These are phyloP conservation scores for Verticillium isaacii DNA, from an alignment of 2,329 filamentous ascomycete species.

Conservation along the genomic window DNA sequence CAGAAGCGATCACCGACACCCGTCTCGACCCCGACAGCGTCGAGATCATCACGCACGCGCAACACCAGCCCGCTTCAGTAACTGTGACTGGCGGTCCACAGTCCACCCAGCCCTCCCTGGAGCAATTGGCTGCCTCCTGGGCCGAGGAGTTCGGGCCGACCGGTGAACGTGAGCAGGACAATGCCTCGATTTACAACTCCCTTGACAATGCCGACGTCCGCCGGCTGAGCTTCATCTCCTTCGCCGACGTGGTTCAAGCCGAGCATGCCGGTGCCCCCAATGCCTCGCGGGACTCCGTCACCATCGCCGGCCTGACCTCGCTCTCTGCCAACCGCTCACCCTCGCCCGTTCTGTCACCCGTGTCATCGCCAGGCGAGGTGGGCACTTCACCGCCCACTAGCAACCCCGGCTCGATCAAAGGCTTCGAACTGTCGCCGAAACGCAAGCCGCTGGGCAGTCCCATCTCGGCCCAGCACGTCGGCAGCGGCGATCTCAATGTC, in stretches of 20 bases:
- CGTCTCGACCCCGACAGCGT: slow-evolving; percentile 82
- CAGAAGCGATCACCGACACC: slow-evolving; percentile 83
- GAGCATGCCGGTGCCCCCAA: slow-evolving; percentile 36
- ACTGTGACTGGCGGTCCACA: slow-evolving; percentile 51
- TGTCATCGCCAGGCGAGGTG: slow-evolving; percentile 59
- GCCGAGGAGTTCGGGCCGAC: slow-evolving; percentile 54
- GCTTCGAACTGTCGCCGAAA: slow-evolving; percentile 64
- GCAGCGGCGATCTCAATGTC: slow-evolving; percentile 71
- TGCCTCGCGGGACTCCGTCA: slow-evolving; percentile 63
- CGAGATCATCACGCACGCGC: slow-evolving; percentile 84
- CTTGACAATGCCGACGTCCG: slow-evolving; percentile 75
- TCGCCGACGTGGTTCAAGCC: slow-evolving; percentile 87
- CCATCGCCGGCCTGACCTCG: slow-evolving; percentile 63
- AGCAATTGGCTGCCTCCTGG: slow-evolving; percentile 44
- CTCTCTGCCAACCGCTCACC: slow-evolving; percentile 64
- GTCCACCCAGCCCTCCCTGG: slow-evolving; percentile 31
- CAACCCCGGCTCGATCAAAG: slow-evolving; percentile 69
- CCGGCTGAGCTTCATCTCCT: slow-evolving; percentile 90
- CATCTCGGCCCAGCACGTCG: slow-evolving; percentile 46
- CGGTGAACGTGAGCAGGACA: slow-evolving; percentile 48
- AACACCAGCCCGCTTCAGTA: slow-evolving; percentile 73
- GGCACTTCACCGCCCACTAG: slow-evolving; percentile 72
- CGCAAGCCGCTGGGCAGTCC: slow-evolving; percentile 61
- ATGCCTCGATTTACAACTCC: slow-evolving; percentile 70
- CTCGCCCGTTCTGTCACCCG: slow-evolving; percentile 74